Evolutionary conservation across 805 yeast species (phyloP), one percentile per base, ranked within the genome.

Genomic region (Wickerhamomyces mucosus): DNA sequence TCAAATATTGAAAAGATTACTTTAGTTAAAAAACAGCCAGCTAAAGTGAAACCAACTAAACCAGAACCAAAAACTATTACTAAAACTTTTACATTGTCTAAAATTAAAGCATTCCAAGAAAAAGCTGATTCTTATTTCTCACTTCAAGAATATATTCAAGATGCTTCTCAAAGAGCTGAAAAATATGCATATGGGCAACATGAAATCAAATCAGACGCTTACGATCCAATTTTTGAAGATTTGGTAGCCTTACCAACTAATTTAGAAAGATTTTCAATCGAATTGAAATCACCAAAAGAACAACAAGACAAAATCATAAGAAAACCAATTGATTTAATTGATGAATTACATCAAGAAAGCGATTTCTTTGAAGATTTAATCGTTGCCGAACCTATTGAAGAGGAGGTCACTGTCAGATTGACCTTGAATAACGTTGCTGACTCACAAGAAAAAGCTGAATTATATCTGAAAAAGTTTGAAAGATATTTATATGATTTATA

Each of bases 201-300:
- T 18, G 59, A 51, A 41, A 49, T 48, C 26, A 26, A 53, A 26
- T 67, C 75, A 6, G 75, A 69, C 26, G 62, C 64, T 40, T 65
- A 65, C 36, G 85, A 78, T 44, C 69, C 78, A 6, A 39, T 67
- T 5, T 76, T 78, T 42, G 88, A 78, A 43, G 72, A 63, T 12
- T 47, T 78, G 34, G 43, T 75, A 33, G 66, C 74, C 0, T 69
- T 72, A 17, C 42, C 65, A 19, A 43, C 53, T 34, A 57, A 50
- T 31, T 42, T 59, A 2, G 66, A 57, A 31, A 66, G 77, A 46
- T 74, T 71, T 51, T 43, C 42, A 10, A 52, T 62, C 29, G 44
- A 42, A n/a, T 35, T 60, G 26, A 45, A 41, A 21, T 43, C 59
- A 15, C 55, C 56, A 28, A 10, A 28, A 4, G 20, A 27, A 6